Conservation (phyloP, 495 filamentous ascomycete genomes). For the Bathelium albidoporum region DNA sequence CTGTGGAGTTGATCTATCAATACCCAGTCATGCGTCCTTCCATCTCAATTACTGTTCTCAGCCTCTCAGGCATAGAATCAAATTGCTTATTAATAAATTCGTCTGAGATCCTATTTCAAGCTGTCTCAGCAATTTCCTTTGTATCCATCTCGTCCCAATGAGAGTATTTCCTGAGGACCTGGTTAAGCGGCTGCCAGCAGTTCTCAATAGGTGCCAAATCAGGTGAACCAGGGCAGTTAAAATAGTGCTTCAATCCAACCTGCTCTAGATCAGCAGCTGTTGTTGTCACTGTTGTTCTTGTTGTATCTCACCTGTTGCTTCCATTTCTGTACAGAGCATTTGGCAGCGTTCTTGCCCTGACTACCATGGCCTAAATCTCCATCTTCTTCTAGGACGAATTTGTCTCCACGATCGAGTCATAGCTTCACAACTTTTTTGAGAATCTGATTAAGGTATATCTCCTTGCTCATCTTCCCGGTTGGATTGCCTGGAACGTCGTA, state of each 20-base stretch:
- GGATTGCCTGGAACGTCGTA: constrained; percentile 12
- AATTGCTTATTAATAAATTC: not conserved
- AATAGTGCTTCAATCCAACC: not conserved
- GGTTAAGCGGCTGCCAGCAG: not conserved
- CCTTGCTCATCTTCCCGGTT: constrained; percentile 12
- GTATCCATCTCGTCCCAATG: not conserved
- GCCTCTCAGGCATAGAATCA: not conserved
- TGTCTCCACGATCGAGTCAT: constrained; percentile 1
- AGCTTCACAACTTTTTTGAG: constrained; percentile 11
- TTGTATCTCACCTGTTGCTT: not conserved
- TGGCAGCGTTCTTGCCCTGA: constrained; percentile 2
- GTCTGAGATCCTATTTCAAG: not conserved
- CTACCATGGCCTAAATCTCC: constrained; percentile 8
- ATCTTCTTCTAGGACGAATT: constrained; percentile 15
- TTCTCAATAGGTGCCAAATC: not conserved
- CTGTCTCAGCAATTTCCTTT: not conserved
- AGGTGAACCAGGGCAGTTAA: not conserved
- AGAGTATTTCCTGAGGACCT: not conserved
- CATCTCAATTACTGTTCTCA: not conserved
- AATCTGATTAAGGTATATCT: constrained; percentile 10
- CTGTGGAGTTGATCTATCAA: not conserved
- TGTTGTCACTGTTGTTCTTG: too few relatives aligned
- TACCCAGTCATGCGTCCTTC: not conserved
- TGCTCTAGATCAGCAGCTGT: too few relatives aligned
- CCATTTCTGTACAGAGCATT: constrained; percentile 4